A percentile compares a stretch with the other conserved stretches of the same genome.
These are phyloP conservation scores for Cladophialophora psammophila DNA, from an alignment of 2,329 filamentous ascomycete genomes.

Conservation along the genomic window DNA sequence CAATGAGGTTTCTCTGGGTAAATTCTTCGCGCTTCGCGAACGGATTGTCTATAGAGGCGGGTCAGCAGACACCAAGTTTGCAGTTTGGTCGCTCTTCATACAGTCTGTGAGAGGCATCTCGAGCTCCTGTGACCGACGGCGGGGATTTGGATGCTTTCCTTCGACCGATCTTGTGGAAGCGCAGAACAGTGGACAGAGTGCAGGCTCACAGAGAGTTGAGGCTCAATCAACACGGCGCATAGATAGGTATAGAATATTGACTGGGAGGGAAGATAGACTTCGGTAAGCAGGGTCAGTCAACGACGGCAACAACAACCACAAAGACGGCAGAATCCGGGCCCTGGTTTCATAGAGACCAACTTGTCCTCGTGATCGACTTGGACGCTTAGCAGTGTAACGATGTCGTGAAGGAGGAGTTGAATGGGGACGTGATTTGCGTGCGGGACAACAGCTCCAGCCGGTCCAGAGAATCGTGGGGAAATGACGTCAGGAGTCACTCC, in stretches of 20 bases:
- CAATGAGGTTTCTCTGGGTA: constrained; percentile 65
- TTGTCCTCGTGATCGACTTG: constrained; percentile 1
- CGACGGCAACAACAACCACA: not conserved
- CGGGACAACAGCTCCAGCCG: constrained; percentile 15
- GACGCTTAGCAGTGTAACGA: constrained; percentile 4
- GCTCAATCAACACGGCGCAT: not conserved
- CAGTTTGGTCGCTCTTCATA: constrained; percentile 14
- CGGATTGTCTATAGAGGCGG: constrained; percentile 69
- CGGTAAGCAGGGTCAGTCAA: not conserved
- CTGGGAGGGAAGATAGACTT: not conserved
- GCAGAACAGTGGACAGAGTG: not conserved
- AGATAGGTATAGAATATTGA: not conserved
- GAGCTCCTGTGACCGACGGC: not conserved
- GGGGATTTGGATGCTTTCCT: not conserved
- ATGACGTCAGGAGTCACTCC: constrained; percentile 10
- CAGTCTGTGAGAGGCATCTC: constrained; percentile 33
- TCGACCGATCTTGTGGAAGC: not conserved
- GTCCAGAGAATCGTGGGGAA: not conserved
- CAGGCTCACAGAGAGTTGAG: not conserved
- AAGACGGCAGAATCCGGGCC: not conserved
- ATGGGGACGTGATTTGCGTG: constrained; percentile 4
- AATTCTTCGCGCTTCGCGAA: constrained; percentile 76
- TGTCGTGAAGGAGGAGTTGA: not conserved
- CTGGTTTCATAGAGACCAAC: not conserved
- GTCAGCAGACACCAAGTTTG: constrained; percentile 11